Conservation (phyloP, 2,329 filamentous ascomycete genomes). For the Chrysosphaeria jannelii region DNA sequence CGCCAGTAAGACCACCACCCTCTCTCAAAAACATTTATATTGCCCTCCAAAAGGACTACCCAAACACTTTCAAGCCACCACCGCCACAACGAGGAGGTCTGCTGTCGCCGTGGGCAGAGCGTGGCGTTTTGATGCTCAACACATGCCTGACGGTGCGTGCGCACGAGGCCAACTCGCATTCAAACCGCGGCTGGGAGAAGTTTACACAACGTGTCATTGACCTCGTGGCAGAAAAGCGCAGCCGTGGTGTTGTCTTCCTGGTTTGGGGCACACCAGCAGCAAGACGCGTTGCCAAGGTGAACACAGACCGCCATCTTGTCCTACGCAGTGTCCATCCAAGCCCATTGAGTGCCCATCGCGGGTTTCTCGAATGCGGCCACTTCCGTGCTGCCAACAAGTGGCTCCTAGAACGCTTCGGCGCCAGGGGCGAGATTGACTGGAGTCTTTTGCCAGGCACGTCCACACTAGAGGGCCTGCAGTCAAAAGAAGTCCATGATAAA, state of each 20-base stretch:
- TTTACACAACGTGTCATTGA: constrained; percentile 87
- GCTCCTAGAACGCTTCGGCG: constrained; percentile 49
- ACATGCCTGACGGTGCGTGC: constrained; percentile 82
- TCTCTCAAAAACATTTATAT: constrained; percentile 87
- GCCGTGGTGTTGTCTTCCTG: constrained; percentile 67
- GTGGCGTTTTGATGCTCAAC: constrained; percentile 77
- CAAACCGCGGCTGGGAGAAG: constrained; percentile 67
- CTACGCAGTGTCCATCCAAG: constrained; percentile 75
- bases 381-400: constrained; percentile 65
- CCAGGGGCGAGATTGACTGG: constrained; percentile 67
- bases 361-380: constrained; percentile 62
- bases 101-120: constrained; percentile 77
- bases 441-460: constrained; percentile 16
- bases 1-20: constrained; percentile 64
- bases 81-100: constrained; percentile 57
- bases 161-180: constrained; percentile 63
- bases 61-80: constrained; percentile 38
- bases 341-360: constrained; percentile 56
- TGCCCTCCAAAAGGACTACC: constrained; percentile 66
- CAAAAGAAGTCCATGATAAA: constrained; percentile 5
- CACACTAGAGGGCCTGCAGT: constrained; percentile 5
- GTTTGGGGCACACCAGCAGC: constrained; percentile 77
- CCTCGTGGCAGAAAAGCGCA: constrained; percentile 46
- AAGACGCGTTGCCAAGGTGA: constrained; percentile 45
- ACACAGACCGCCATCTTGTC: constrained; percentile 46